These are phyloP conservation scores for Xylaria arbuscula DNA, from an alignment of 2,329 filamentous ascomycete species.

Conservation along the genomic window DNA sequence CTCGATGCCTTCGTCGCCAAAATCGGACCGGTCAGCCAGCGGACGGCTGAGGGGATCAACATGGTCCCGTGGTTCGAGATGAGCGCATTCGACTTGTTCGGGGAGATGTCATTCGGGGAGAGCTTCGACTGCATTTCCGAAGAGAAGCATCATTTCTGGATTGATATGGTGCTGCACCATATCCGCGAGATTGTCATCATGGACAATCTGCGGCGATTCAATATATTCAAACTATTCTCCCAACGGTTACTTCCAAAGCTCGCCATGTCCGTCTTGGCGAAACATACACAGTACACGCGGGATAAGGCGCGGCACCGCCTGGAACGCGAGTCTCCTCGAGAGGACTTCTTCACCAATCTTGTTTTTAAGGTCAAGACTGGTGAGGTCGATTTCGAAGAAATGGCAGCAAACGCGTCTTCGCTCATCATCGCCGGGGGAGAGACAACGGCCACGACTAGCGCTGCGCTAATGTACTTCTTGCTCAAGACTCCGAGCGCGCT, in stretches of 20 bases:
- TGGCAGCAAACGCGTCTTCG: background rate
- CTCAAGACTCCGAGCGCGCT: slow-evolving; percentile 43
- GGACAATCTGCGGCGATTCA: background rate
- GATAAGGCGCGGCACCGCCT: too few relatives aligned
- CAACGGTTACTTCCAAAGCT: too few relatives aligned
- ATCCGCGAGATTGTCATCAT: background rate
- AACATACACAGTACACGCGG: too few relatives aligned
- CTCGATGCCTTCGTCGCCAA: too few relatives aligned
- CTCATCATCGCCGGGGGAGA: slow-evolving; percentile 57
- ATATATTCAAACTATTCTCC: too few relatives aligned
- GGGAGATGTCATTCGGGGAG: too few relatives aligned
- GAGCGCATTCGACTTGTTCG: too few relatives aligned
- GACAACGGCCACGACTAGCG: slow-evolving; percentile 58
- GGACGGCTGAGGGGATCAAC: too few relatives aligned
- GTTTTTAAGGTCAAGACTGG: background rate
- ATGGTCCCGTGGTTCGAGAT: too few relatives aligned
- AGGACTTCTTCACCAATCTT: background rate
- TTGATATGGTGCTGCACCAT: background rate
- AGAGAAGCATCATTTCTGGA: background rate
- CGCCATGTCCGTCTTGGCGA: too few relatives aligned
- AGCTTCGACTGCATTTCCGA: too few relatives aligned
- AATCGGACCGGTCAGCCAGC: too few relatives aligned
- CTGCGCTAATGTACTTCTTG: slow-evolving; percentile 50
- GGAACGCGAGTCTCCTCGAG: background rate
- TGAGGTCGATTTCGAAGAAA: background rate